Evolutionary conservation across 371 early-diverging fungal genomes (phyloP), one percentile per base, ranked within the genome.

Genomic region (Syncephalastrum racemosum): DNA sequence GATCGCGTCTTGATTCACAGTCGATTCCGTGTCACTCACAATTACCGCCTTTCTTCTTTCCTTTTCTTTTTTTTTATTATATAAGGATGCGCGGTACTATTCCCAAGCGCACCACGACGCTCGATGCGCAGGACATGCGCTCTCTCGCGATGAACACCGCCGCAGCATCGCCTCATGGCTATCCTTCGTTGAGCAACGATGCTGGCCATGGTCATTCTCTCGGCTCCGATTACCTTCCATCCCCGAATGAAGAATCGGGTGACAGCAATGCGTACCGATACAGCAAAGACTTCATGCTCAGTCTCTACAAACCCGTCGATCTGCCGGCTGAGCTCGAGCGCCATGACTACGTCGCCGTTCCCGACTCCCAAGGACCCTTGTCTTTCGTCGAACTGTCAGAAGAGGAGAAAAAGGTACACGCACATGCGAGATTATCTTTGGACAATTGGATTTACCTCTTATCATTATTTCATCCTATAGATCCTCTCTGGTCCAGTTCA

Each of bases 231-330:
- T 20, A 22, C 58, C 16, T 19, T 22, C n/a, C 46, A 45, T 31
- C 36, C 36, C 22, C 22, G 46, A 45, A 39, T 40, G 58, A 53
- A 6, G 60, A 59, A 19, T 31, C 47, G 3, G 56, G 44, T 46
- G 58, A 64, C 13, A 54, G 70, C 27, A 84, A 80, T 58, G 80
- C 85, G 4, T 86, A 82, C 67, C 84, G 80, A 79, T 92, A 90
- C 68, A 83, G 87, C n/a, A 89, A 87, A 60, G 92, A 90, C 27
- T 76, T 80, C 50, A 90, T 92, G 90, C 75, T 92, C n/a, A 79
- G 80, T 23, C 76, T 92, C 50, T 92, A 81, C 67, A 81, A 77
- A 41, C 84, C 85, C 8, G 72, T 73, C 42, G 83, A 73, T 31
- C 56, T 86, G 25, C 83, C 89, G 27, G 70, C 82, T 31, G 85